Conservation (phyloP, 2,329 filamentous ascomycete species). For the Neofusicoccum cordaticola region DNA sequence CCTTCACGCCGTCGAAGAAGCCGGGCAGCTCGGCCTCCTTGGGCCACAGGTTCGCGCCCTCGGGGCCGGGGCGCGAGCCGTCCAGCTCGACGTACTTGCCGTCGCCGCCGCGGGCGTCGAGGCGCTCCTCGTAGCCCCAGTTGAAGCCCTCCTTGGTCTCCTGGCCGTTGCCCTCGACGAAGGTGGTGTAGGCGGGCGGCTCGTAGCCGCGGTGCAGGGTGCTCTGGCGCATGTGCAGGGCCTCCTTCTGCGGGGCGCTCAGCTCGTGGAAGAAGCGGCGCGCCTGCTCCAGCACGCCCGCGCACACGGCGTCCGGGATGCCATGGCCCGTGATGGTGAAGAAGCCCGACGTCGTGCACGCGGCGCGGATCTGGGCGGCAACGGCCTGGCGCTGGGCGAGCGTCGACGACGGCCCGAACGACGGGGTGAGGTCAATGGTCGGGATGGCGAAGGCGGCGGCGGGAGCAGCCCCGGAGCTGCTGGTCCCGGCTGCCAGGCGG, state of each 20-base stretch:
- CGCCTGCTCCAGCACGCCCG: constrained; percentile 36
- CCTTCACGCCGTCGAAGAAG: constrained; percentile 36
- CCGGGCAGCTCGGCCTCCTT: constrained; percentile 37
- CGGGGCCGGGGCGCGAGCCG: constrained; percentile 24
- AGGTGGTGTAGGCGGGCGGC: constrained; percentile 40
- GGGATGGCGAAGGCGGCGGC: constrained; percentile 32
- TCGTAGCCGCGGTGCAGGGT: constrained; percentile 43
- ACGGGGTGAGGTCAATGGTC: constrained; percentile 36
- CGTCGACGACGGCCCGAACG: constrained; percentile 30
- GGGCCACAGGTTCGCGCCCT: constrained; percentile 40
- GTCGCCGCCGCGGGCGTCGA: constrained; percentile 42
- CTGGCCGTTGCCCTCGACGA: constrained; percentile 33
- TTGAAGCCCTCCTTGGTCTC: constrained; percentile 46
- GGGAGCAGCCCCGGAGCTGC: neutral
- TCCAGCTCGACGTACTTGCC: constrained; percentile 42
- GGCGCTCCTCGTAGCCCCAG: constrained; percentile 40
- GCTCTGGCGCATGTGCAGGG: constrained; percentile 39
- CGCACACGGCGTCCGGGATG: constrained; percentile 27
- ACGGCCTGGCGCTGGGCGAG: constrained; percentile 34
- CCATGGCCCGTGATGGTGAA: constrained; percentile 43
- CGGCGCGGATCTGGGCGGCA: constrained; percentile 37
- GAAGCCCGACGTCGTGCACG: constrained; percentile 40
- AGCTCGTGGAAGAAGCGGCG: constrained; percentile 37
- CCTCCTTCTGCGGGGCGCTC: constrained; percentile 34
- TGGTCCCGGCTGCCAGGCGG: neutral